Evolutionary conservation across 345 rosid species (phyloP), one percentile per base, ranked within the genome.

Genomic region (Eutrema japonicum): DNA sequence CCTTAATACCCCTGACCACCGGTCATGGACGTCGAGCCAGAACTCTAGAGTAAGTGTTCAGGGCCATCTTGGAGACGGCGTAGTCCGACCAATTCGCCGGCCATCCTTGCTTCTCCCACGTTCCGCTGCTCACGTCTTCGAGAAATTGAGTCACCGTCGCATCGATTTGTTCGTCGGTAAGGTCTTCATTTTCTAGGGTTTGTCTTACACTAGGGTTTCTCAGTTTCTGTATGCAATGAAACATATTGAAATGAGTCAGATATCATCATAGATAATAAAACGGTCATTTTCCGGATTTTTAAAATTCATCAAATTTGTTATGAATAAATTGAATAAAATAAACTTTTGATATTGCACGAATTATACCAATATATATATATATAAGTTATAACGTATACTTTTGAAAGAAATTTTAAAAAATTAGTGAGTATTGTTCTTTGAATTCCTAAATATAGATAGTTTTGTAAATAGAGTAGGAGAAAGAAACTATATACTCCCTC

Each of bases 81-180:
- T 91, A 93, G 32, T 89, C 98, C 0, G 96, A 83, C 96, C 98
- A 91, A 12, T 80, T 55, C 37, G 76, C 83, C 0, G 97, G 97
- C 98, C 98, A 93, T 0, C 98, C 97, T 71, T 79, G 72, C 11
- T 59, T 70, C 76, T 81, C 63, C 98, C 97, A 93, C 3, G 79
- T 85, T 43, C 91, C 97, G 0, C 66, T 56, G 75, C 76, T 81
- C 63, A 88, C 98, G 22, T 74, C 72, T 8, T 72, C 72, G 0
- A 89, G 83, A 69, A 93, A 93, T 36, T 60, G 33, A 10, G 49
- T 41, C 35, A 82, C 87, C 7, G 84, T 75, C 2, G 48, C 77
- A 29, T 85, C 88, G 4, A 94, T 83, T 33, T 91, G 64, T 47
- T 85, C 81, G 37, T 68, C 74, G 5, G 77, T 62, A 13, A 94